These are phyloP conservation scores for Pleurotus platypus DNA, from an alignment of 768 basidiomycete species.

Conservation along the genomic window DNA sequence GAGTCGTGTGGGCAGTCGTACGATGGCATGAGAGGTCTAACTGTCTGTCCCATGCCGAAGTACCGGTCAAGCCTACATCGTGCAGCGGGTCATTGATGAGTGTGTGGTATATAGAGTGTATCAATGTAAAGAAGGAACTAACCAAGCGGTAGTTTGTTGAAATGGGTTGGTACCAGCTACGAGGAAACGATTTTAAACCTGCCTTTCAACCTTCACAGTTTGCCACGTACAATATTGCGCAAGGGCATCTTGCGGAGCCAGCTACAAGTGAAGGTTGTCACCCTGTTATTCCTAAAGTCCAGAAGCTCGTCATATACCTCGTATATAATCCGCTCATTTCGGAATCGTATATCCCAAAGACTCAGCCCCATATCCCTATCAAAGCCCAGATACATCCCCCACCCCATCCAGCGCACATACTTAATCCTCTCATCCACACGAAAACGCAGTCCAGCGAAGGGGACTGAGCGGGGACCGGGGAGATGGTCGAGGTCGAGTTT, in stretches of 20 bases:
- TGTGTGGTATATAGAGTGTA: neutral
- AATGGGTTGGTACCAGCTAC: slow-evolving; percentile 59
- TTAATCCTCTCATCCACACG: slow-evolving; percentile 47
- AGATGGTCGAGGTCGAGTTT: slow-evolving; percentile 58
- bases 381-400: slow-evolving; percentile 58
- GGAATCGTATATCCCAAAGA: slow-evolving; percentile 58
- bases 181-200: neutral
- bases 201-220: neutral
- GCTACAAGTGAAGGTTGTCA: slow-evolving; percentile 22
- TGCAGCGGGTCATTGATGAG: neutral
- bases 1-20: slow-evolving; percentile 69
- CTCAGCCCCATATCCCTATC: slow-evolving; percentile 65
- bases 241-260: slow-evolving; percentile 60
- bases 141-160: slow-evolving; percentile 55
- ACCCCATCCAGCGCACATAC: slow-evolving; percentile 69
- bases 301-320: slow-evolving; percentile 29
- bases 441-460: slow-evolving; percentile 57
- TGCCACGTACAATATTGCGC: slow-evolving; percentile 47
- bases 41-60: slow-evolving; percentile 58
- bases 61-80: slow-evolving; percentile 45
- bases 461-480: slow-evolving; percentile 61
- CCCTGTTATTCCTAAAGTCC: neutral
- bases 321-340: slow-evolving; percentile 58
- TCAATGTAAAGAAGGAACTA: neutral
- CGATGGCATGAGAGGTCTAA: slow-evolving; percentile 60